Conservation (phyloP, 2,329 filamentous ascomycete species). For the Akanthomyces uredinophilus region DNA sequence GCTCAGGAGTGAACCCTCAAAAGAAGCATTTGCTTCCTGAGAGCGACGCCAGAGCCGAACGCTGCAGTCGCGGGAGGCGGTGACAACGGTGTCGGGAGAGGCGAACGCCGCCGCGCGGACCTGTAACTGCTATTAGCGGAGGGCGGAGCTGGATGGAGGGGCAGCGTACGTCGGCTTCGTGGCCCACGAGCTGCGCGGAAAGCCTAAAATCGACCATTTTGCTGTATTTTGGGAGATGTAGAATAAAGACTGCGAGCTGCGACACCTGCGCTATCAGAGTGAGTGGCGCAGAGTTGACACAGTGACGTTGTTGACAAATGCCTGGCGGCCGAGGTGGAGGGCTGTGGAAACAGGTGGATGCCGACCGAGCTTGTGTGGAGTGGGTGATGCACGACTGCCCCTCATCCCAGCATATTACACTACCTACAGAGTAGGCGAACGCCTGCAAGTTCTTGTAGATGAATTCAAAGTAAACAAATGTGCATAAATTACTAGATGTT, state of each 20-base stretch:
- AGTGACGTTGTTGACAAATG: constrained; percentile 14
- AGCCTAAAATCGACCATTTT: constrained; percentile 83
- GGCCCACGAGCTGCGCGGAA: constrained; percentile 80
- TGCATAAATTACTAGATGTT: too few relatives aligned
- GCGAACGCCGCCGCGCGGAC: constrained; percentile 84
- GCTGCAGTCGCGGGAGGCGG: constrained; percentile 86
- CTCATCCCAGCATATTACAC: background rate
- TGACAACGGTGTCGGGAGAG: constrained; percentile 64
- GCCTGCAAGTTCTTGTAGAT: too few relatives aligned
- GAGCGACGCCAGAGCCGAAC: constrained; percentile 79
- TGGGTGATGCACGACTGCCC: constrained; percentile 2
- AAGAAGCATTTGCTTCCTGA: constrained; percentile 60
- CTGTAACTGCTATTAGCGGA: constrained; percentile 41
- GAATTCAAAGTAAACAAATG: too few relatives aligned
- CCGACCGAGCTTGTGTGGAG: constrained; percentile 9
- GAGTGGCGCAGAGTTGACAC: background rate
- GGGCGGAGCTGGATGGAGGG: background rate
- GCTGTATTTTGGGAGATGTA: background rate
- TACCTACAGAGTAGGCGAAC: too few relatives aligned
- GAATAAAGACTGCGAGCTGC: background rate
- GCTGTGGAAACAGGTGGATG: constrained; percentile 15
- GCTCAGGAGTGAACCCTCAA: constrained; percentile 71
- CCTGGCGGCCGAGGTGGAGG: constrained; percentile 11
- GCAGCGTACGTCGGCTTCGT: constrained; percentile 78
- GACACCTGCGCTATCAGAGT: constrained; percentile 11